Conservation (phyloP, 306 rosid genomes). For the Arachis stenosperma region DNA sequence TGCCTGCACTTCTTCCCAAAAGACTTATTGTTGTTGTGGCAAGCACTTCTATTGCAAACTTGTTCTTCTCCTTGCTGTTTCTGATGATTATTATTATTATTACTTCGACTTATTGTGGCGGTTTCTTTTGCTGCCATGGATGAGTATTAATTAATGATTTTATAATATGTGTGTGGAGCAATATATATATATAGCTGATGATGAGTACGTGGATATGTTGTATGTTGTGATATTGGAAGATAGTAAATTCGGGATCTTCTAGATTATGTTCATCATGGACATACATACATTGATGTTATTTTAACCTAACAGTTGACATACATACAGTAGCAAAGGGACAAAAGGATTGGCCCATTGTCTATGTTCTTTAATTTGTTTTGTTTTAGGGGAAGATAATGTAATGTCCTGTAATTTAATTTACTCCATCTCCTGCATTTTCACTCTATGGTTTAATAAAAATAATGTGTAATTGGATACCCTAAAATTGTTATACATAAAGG, state of each 20-base stretch:
- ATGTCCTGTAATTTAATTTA: too few species aligned
- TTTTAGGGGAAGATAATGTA: too few species aligned
- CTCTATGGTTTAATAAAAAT: too few species aligned
- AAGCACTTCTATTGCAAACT: slow-evolving; percentile 51
- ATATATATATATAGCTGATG: too few species aligned
- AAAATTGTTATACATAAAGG: too few species aligned
- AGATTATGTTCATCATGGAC: slow-evolving; percentile 19
- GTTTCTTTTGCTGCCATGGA: slow-evolving; percentile 58
- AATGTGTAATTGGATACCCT: too few species aligned
- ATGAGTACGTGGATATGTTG: too few species aligned
- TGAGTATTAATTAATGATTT: slow-evolving; percentile 17
- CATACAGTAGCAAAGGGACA: slow-evolving; percentile 34
- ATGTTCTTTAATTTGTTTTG: not conserved
- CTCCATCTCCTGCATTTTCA: too few species aligned
- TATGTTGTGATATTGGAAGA: slow-evolving; percentile 1
- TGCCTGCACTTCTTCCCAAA: slow-evolving; percentile 73
- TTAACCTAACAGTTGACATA: slow-evolving; percentile 51
- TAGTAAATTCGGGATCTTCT: slow-evolving; percentile 41
- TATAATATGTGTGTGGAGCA: not conserved
- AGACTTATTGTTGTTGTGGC: slow-evolving; percentile 41
- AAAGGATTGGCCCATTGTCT: slow-evolving; percentile 50
- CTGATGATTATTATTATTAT: not conserved
- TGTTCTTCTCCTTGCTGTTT: slow-evolving; percentile 32
- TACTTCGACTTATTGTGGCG: slow-evolving; percentile 41
- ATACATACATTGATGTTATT: slow-evolving; percentile 1